Percentiles rank a stretch among this genome's conserved stretches.
Conservation (phyloP, 495 filamentous ascomycete genomes). For the Neurospora sp. region DNA sequence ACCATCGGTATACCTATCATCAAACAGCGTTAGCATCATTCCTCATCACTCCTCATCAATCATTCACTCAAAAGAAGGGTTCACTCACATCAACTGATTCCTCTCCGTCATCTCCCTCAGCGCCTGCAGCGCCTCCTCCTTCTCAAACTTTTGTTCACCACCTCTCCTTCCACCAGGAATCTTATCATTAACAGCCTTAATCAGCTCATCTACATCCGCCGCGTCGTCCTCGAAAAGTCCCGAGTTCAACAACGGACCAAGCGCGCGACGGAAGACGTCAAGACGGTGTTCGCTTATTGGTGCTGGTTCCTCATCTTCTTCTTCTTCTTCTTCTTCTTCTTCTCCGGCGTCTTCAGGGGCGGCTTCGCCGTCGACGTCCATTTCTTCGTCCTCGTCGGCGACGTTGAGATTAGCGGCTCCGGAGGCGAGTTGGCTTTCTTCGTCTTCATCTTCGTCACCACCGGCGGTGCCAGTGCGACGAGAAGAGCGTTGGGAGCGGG, state of each 20-base stretch:
- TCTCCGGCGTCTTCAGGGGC: slow-evolving; percentile 5
- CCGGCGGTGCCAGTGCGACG: background rate
- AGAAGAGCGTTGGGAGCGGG: slow-evolving; percentile 15
- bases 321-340: slow-evolving; percentile 8
- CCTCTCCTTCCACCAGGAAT: slow-evolving; percentile 34
- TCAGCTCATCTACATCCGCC: slow-evolving; percentile 61
- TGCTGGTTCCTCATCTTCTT: slow-evolving; percentile 15
- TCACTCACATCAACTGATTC: slow-evolving; percentile 88
- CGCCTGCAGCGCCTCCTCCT: slow-evolving; percentile 64
- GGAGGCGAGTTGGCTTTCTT: slow-evolving; percentile 27
- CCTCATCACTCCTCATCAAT: background rate
- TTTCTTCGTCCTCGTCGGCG: slow-evolving; percentile 8
- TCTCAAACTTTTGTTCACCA: slow-evolving; percentile 41
- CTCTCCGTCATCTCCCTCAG: slow-evolving; percentile 66
- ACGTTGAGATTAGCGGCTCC: slow-evolving; percentile 28
- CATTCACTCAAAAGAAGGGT: background rate
- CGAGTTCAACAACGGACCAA: slow-evolving; percentile 73
- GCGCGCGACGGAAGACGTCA: slow-evolving; percentile 61
- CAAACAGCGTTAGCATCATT: slow-evolving; percentile 16
- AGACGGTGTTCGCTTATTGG: slow-evolving; percentile 56
- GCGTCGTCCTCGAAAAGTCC: slow-evolving; percentile 72
- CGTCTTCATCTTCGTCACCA: slow-evolving; percentile 19
- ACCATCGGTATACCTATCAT: slow-evolving; percentile 34
- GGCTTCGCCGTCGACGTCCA: slow-evolving; percentile 8
- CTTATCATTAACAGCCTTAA: slow-evolving; percentile 69